Evolutionary conservation across 176 grass and related monocot genomes (phyloP), one percentile per base, ranked within the genome.

Genomic region (Bonia amplexicaulis): DNA sequence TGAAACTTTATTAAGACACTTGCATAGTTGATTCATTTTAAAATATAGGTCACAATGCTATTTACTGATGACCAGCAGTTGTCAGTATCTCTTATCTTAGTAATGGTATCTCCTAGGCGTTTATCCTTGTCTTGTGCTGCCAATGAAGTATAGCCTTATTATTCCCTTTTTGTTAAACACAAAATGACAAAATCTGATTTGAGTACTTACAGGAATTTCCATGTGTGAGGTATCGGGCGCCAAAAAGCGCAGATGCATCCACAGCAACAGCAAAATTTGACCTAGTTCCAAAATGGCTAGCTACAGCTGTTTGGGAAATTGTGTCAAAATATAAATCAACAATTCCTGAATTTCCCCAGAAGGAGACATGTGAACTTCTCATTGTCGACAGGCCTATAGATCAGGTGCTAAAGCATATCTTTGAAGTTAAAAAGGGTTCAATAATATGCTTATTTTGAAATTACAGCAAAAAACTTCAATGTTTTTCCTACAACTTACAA

Each of bases 331-430:
- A 92, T 78, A 98, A 94, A 83, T 80, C 93, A 82, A 90, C 89
- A 76, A 95, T 95, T 78, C 93, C 89, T 79, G 96, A 95, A 78
- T 98, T 87, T 88, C 96, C 96, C 65, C 91, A 98, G 73, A 98
- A 90, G 71, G 96, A 98, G 89, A 98, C 96, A 62, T 98, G 96
- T 65, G 96, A 98, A 37, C 68, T 98, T 57, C 96, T 98, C 40
- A 86, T 98, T 76, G 51, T 98, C 2, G 91, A 98, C 88, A 90
- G 96, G 66, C 87, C 93, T 72, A 82, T 94, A 85, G 96, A 98
- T 80, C 96, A 98, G 96, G 96, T 97, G 80, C 80, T 82, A 77
- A 85, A 70, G 17, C 42, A 79, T 80, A 85, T 55, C 47, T 47
- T 81, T 0, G n/a, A 71, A 47, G 37, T 22, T 78, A 66, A 25